These are phyloP conservation scores for Epichloe gansuensis DNA, from an alignment of 2,329 filamentous ascomycete genomes.

Conservation along the genomic window DNA sequence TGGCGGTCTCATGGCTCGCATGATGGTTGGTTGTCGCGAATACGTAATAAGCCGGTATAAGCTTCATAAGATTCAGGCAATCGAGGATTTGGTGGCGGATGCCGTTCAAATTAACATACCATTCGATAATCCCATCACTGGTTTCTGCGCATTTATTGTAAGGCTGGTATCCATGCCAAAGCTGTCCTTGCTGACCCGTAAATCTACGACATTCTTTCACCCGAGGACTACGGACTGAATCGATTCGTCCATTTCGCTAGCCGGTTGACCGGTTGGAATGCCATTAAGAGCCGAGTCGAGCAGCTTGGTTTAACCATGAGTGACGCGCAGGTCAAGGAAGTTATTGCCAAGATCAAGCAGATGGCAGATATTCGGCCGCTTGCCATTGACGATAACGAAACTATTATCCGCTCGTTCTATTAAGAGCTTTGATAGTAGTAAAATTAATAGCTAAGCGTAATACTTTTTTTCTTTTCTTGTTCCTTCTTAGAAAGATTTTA, in stretches of 20 bases:
- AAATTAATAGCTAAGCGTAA: too few relatives aligned
- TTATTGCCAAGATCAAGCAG: constrained; percentile 67
- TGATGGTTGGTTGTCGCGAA: constrained; percentile 9
- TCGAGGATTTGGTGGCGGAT: constrained; percentile 66
- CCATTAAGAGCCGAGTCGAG: constrained; percentile 78
- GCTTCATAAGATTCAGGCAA: constrained; percentile 72
- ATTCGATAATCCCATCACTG: constrained; percentile 21
- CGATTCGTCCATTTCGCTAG: constrained; percentile 4
- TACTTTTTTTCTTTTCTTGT: too few relatives aligned
- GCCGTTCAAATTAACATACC: constrained; percentile 13
- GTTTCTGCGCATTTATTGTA: constrained; percentile 5
- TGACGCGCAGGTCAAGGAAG: constrained; percentile 19
- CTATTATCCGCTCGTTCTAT: constrained; percentile 73
- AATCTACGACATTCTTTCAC: constrained; percentile 75
- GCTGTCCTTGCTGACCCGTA: constrained; percentile 7
- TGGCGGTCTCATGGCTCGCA: constrained; percentile 22
- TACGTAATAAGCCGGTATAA: constrained; percentile 44
- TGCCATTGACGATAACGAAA: constrained; percentile 79
- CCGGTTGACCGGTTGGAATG: constrained; percentile 76
- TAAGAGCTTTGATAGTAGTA: constrained; percentile 17
- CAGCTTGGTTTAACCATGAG: constrained; percentile 58
- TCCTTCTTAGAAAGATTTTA: not conserved
- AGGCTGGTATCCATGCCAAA: constrained; percentile 23
- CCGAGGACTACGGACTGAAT: constrained; percentile 39
- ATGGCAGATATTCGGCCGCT: constrained; percentile 76